phyloP scores from a whole-genome alignment of 192 early-diverging fungal species.

The Funneliformis mosseae region DNA sequence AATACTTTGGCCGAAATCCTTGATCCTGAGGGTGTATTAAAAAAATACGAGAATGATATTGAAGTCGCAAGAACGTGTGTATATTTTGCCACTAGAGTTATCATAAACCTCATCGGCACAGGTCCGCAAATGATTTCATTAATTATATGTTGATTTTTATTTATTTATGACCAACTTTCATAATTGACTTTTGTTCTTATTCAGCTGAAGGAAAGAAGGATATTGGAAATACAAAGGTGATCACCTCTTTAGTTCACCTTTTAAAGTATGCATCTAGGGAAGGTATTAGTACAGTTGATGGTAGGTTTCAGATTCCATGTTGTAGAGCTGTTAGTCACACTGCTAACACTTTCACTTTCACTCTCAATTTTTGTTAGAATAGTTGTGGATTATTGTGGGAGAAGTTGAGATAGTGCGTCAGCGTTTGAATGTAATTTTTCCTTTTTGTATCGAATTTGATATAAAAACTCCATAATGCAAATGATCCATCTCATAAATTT shows the following conservation, averaged over 20 bases:
- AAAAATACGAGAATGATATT: neutral
- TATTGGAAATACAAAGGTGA: neutral
- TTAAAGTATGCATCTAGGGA: constrained; percentile 7
- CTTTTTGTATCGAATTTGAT: no score
- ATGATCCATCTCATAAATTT: no score
- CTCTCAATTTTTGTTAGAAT: no score
- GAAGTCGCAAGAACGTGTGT: constrained; percentile 15
- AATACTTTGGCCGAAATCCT: constrained; percentile 24
- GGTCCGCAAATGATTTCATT: constrained; percentile 14
- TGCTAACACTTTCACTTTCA: no score
- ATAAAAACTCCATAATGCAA: no score
- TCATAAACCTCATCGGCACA: constrained; percentile 12
- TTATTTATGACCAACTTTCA: neutral
- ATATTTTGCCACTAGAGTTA: constrained; percentile 26
- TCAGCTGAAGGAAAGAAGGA: constrained; percentile 22
- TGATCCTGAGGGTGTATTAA: constrained; percentile 27
- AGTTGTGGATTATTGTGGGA: no score
- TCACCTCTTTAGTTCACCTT: constrained; percentile 19
- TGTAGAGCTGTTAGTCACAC: no score
- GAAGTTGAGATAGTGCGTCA: no score
- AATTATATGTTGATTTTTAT: neutral
- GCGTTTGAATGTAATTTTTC: no score
- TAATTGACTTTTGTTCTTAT: neutral
- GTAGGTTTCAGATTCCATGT: no score
- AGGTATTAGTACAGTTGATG: no score